Percentiles rank a stretch among this genome's conserved stretches.
Conservation (phyloP, 495 filamentous ascomycete species). For the Trichoderma gamsii region DNA sequence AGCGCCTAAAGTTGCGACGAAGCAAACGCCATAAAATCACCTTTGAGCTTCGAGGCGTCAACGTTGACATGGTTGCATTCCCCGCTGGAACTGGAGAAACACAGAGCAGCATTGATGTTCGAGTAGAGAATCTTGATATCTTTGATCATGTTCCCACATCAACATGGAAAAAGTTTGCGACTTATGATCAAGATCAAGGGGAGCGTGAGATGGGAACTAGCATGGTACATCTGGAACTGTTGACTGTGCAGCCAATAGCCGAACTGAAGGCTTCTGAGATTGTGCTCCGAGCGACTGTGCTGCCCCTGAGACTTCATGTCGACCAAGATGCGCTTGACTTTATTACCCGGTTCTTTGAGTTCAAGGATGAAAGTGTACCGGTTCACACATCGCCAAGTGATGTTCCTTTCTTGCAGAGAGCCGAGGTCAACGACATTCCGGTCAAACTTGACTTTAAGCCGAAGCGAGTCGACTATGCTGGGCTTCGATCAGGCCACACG, state of each 20-base stretch:
- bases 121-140: conserved; percentile 76
- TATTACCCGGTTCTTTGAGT: conserved; percentile 94
- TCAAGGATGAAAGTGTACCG: conserved; percentile 70
- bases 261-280: conserved; percentile 85
- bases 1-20: conserved; percentile 67
- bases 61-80: conserved; percentile 76
- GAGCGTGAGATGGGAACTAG: conserved; percentile 74
- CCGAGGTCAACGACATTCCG: conserved; percentile 75
- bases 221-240: conserved; percentile 84
- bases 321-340: conserved; percentile 99
- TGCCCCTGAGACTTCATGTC: conserved; percentile 88
- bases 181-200: conserved; percentile 81
- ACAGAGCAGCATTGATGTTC: conserved; percentile 76
- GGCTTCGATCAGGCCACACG: conserved; percentile 93
- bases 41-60: conserved; percentile 84
- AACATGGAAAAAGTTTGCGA: conserved; percentile 97
- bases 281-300: conserved; percentile 74
- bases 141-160: conserved; percentile 93
- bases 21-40: conserved; percentile 93
- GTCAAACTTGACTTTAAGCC: conserved; percentile 95
- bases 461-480: conserved; percentile 89
- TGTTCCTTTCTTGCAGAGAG: conserved; percentile 81
- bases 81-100: conserved; percentile 73
- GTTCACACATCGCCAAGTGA: conserved; percentile 53
- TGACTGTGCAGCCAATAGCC: conserved; percentile 78